phyloP scores from a whole-genome alignment of 768 basidiomycete species.

The Austroboletus eburneus region DNA sequence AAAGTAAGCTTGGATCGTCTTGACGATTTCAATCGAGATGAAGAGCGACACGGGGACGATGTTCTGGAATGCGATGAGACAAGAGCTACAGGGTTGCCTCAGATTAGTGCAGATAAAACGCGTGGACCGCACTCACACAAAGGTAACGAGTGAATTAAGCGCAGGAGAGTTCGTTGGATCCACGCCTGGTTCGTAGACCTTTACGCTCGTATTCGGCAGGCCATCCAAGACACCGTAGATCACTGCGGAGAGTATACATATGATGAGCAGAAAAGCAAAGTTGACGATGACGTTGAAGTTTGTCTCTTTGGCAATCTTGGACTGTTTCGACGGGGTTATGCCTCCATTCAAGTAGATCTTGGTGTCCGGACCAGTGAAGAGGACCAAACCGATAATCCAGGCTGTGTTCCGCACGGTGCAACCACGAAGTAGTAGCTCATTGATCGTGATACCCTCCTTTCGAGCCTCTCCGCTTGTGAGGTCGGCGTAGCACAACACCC shows the following conservation, averaged over 20 bases:
- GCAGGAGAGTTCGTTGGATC: conserved; percentile 57
- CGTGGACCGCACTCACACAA: conserved; percentile 60
- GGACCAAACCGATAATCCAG: conserved; percentile 93
- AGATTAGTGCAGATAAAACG: background rate
- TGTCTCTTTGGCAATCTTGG: conserved; percentile 97
- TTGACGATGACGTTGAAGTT: conserved; percentile 98
- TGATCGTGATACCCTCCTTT: conserved; percentile 77
- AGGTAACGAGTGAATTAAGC: conserved; percentile 82
- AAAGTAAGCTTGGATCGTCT: conserved; percentile 96
- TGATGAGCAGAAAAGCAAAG: conserved; percentile 69
- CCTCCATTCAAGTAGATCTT: conserved; percentile 93
- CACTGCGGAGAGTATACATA: conserved; percentile 75
- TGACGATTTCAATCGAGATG: conserved; percentile 97
- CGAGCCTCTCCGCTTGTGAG: conserved; percentile 45
- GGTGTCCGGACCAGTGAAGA: conserved; percentile 89
- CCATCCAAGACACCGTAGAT: conserved; percentile 71
- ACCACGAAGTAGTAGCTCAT: conserved; percentile 88
- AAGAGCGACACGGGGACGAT: conserved; percentile 95
- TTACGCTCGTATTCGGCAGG: conserved; percentile 56
- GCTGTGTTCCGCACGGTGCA: conserved; percentile 85
- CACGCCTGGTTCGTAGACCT: conserved; percentile 65
- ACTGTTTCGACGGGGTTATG: conserved; percentile 91
- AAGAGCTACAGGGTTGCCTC: conserved; percentile 51
- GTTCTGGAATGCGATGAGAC: conserved; percentile 95
- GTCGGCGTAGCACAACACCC: conserved; percentile 73